phyloP scores from a whole-genome alignment of 305 asterid genomes.

The Solanum hybrid region DNA sequence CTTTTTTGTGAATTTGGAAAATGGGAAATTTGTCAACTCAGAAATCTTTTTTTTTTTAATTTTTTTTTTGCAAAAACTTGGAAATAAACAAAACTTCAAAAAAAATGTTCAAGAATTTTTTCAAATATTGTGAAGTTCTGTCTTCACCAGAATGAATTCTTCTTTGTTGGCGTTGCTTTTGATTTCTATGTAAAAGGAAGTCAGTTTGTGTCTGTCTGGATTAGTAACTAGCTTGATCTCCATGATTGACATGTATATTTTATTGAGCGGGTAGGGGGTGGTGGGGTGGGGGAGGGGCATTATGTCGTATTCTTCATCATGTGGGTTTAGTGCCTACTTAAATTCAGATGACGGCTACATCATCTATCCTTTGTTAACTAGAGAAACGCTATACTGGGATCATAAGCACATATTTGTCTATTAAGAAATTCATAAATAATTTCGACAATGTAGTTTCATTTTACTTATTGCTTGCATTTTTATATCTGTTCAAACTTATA shows the following conservation, averaged over 20 bases:
- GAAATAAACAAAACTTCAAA: neutral
- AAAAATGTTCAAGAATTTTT: neutral
- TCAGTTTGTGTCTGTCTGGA: neutral
- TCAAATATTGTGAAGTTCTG: neutral
- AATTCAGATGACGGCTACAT: neutral
- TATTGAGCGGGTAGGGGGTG: neutral
- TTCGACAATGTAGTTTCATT: neutral
- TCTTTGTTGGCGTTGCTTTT: neutral
- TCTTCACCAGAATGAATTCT: neutral
- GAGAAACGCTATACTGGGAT: neutral
- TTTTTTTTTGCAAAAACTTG: neutral
- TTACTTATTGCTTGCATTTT: neutral
- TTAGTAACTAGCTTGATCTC: neutral
- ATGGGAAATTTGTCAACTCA: neutral
- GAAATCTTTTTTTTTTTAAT: neutral
- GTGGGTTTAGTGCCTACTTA: neutral
- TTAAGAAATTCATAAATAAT: neutral
- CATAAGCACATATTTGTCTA: neutral
- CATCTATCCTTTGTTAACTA: neutral
- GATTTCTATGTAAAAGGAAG: neutral
- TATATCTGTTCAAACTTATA: slow-evolving; percentile 14
- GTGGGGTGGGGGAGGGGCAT: neutral
- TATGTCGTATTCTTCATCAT: neutral
- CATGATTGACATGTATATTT: neutral
- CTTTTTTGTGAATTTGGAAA: neutral